Percentiles rank a stretch among this genome's conserved stretches.
These are phyloP conservation scores for Hansfordia pulvinata DNA, from an alignment of 2,329 filamentous ascomycete genomes.

Conservation along the genomic window DNA sequence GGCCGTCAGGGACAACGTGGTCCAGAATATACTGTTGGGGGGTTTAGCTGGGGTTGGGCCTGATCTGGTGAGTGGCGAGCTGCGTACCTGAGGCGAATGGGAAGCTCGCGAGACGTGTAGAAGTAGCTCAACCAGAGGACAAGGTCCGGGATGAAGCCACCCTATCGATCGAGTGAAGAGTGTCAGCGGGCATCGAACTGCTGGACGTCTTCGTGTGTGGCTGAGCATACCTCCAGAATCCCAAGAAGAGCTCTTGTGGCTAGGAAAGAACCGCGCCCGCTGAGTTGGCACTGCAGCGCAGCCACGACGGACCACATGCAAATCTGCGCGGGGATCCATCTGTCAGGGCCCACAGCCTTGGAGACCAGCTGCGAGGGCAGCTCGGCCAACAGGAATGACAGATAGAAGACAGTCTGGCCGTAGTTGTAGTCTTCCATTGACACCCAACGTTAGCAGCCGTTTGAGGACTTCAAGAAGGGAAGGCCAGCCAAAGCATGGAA, in stretches of 20 bases:
- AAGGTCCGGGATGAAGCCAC: constrained; percentile 19
- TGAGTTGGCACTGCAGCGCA: constrained; percentile 12
- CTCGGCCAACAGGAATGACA: constrained; percentile 42
- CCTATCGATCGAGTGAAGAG: too few species aligned
- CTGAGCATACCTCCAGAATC: constrained; percentile 15
- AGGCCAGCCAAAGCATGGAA: too few species aligned
- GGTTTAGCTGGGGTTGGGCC: not conserved
- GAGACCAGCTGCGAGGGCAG: constrained; percentile 46
- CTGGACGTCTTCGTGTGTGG: too few species aligned
- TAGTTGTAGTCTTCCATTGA: constrained; percentile 36
- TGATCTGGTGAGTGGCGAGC: not conserved
- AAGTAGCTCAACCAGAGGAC: constrained; percentile 20
- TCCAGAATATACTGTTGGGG: constrained; percentile 23
- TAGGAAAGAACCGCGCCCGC: constrained; percentile 11
- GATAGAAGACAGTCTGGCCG: constrained; percentile 39
- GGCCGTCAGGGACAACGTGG: constrained; percentile 16
- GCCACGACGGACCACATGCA: constrained; percentile 17
- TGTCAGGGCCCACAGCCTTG: constrained; percentile 29
- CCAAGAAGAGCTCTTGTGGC: constrained; percentile 13
- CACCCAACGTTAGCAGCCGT: too few species aligned
- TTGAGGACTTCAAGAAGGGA: too few species aligned
- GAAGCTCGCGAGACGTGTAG: constrained; percentile 21
- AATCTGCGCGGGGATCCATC: constrained; percentile 18
- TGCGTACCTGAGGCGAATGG: constrained; percentile 20
- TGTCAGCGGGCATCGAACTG: too few species aligned